A percentile compares a stretch with the other conserved stretches of the same genome.
Conservation (phyloP, 371 early-diverging fungal genomes). For the Circinella minor region DNA sequence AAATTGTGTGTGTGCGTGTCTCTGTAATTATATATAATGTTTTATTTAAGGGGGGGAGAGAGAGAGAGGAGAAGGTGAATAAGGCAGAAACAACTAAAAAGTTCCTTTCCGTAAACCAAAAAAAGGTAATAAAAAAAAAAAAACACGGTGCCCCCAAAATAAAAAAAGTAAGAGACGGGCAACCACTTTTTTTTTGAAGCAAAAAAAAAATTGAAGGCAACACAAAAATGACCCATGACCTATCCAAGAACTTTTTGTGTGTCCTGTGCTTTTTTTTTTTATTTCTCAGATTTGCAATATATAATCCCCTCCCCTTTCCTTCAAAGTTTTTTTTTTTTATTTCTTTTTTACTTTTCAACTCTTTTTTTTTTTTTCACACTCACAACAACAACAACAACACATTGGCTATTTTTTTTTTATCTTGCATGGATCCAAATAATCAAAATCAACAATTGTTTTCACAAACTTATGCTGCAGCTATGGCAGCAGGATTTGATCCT, state of each 20-base stretch:
- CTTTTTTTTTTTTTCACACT: background rate
- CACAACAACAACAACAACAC: background rate
- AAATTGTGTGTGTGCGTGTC: no score
- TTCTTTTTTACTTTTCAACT: background rate
- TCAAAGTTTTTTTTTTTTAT: background rate
- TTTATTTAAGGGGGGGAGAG: no score
- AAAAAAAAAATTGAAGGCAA: background rate
- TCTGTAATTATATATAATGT: no score
- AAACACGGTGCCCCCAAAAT: slow-evolving; percentile 2
- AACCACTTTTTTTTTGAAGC: slow-evolving; percentile 59
- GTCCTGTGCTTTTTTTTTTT: slow-evolving; percentile 2
- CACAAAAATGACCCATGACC: background rate
- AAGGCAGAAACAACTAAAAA: no score
- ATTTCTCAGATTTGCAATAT: background rate
- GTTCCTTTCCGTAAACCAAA: no score
- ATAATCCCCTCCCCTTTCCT: background rate
- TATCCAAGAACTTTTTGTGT: background rate
- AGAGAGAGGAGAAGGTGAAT: no score
- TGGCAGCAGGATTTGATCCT: slow-evolving; percentile 9
- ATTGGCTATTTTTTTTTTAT: no score
- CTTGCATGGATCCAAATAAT: background rate
- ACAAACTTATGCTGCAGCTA: slow-evolving; percentile 10
- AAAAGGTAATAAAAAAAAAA: background rate
- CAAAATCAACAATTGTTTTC: background rate
- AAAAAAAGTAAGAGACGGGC: no score